Evolutionary conservation across 768 basidiomycete species (phyloP).

Genomic region (Auricularia sp.): DNA sequence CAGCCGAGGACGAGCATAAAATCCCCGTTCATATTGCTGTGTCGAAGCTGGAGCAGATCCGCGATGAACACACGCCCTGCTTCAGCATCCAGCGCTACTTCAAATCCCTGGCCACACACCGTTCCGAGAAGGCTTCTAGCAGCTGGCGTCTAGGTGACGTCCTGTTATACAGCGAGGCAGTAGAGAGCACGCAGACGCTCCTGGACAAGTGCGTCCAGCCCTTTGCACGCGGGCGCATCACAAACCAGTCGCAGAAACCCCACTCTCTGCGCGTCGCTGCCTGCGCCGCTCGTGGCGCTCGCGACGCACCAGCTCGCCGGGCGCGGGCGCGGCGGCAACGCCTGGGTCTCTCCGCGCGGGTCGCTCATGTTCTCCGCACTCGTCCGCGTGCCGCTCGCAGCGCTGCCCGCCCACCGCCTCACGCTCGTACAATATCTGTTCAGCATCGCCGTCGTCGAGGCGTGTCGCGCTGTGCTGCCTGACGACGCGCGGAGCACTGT

Average conservation of each 20-base stretch:
- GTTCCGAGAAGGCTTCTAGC: not conserved
- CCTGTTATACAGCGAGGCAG: slow-evolving; percentile 76
- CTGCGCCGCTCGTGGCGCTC: slow-evolving; percentile 69
- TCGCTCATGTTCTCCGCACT: slow-evolving; percentile 79
- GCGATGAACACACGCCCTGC: slow-evolving; percentile 47
- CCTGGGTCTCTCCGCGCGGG: slow-evolving; percentile 88
- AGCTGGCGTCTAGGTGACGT: slow-evolving; percentile 55
- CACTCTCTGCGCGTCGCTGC: slow-evolving; percentile 53
- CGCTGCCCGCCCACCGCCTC: slow-evolving; percentile 51
- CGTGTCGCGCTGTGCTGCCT: slow-evolving; percentile 53
- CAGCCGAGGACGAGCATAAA: not conserved
- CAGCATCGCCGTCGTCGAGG: slow-evolving; percentile 81
- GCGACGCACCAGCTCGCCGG: slow-evolving; percentile 84
- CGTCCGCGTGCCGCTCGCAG: slow-evolving; percentile 44
- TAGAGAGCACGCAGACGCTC: slow-evolving; percentile 93
- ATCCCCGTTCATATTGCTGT: not conserved
- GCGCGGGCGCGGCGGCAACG: slow-evolving; percentile 78
- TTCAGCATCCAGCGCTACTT: slow-evolving; percentile 65
- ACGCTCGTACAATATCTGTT: slow-evolving; percentile 94
- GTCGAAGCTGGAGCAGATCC: not conserved
- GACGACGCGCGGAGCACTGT: slow-evolving; percentile 42
- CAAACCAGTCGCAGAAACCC: slow-evolving; percentile 52
- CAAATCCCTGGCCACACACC: slow-evolving; percentile 26
- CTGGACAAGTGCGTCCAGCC: slow-evolving; percentile 67
- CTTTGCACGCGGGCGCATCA: not conserved